These are phyloP conservation scores for Coemansia aciculifera DNA, from an alignment of 192 early-diverging fungal genomes.

Conservation along the genomic window DNA sequence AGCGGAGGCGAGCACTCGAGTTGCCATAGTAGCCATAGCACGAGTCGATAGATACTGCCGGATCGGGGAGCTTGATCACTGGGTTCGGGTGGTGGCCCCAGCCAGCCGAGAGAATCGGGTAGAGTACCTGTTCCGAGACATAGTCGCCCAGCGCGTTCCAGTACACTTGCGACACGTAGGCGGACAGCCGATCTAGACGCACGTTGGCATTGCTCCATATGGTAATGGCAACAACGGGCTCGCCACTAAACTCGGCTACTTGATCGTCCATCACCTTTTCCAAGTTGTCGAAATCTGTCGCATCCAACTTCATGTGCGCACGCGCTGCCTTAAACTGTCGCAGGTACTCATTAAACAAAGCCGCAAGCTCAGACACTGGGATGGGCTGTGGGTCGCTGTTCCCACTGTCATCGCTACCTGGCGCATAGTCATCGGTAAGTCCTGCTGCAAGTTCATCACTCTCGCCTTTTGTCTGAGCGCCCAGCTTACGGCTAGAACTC, in stretches of 20 bases:
- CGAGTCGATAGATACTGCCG: conserved; percentile 24
- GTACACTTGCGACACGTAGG: conserved; percentile 49
- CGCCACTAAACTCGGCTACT: conserved; percentile 40
- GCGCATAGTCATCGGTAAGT: background rate
- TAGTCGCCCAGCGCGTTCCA: conserved; percentile 56
- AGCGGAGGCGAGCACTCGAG: conserved; percentile 3
- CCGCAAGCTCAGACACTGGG: conserved; percentile 27
- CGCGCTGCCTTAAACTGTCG: conserved; percentile 48
- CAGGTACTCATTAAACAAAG: conserved; percentile 47
- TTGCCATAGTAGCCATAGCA: conserved; percentile 17
- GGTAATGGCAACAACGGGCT: conserved; percentile 43
- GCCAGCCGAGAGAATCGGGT: conserved; percentile 42
- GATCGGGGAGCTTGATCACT: conserved; percentile 40
- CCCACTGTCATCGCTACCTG: background rate
- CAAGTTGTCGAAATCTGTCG: conserved; percentile 26
- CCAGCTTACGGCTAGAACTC: conserved; percentile 1
- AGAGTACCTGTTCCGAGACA: conserved; percentile 49
- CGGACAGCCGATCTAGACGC: conserved; percentile 37
- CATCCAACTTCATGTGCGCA: conserved; percentile 24
- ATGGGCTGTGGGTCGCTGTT: conserved; percentile 11
- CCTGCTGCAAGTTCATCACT: background rate
- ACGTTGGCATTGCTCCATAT: conserved; percentile 50
- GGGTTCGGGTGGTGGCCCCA: conserved; percentile 32
- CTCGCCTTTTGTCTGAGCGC: background rate
- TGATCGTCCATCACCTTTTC: conserved; percentile 35